These are phyloP conservation scores for Salinomyces thailandicus DNA, from an alignment of 2,329 filamentous ascomycete genomes.

Conservation along the genomic window DNA sequence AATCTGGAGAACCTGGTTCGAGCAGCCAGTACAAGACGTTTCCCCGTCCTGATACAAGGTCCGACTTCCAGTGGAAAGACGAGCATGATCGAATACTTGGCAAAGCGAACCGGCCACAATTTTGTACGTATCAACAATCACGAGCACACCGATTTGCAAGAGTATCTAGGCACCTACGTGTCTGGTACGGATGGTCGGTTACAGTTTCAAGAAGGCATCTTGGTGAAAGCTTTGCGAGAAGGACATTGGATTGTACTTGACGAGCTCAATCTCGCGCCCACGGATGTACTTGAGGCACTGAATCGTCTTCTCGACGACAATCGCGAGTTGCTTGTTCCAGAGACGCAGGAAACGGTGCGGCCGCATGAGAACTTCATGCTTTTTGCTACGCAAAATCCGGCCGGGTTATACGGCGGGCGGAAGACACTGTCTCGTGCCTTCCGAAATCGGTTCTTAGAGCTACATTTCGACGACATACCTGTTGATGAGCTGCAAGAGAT, in stretches of 20 bases:
- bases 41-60: slow-evolving; percentile 90
- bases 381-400: slow-evolving; percentile 94
- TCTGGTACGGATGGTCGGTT: slow-evolving; percentile 77
- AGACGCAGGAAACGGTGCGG: slow-evolving; percentile 86
- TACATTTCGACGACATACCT: slow-evolving; percentile 97
- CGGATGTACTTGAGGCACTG: slow-evolving; percentile 89
- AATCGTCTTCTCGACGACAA: slow-evolving; percentile 96
- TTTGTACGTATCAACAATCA: slow-evolving; percentile 99
- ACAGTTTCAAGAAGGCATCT: slow-evolving; percentile 81
- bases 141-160: slow-evolving; percentile 95
- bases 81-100: slow-evolving; percentile 97
- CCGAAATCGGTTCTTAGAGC: slow-evolving; percentile 88
- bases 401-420: slow-evolving; percentile 86
- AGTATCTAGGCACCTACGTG: slow-evolving; percentile 91
- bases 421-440: slow-evolving; percentile 92
- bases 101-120: slow-evolving; percentile 91
- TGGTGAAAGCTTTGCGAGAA: slow-evolving; percentile 84
- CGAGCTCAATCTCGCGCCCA: slow-evolving; percentile 91
- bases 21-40: slow-evolving; percentile 81
- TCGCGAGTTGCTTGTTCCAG: slow-evolving; percentile 84
- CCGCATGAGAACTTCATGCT: slow-evolving; percentile 95
- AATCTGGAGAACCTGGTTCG: slow-evolving; percentile 92
- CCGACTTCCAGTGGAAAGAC: slow-evolving; percentile 97
- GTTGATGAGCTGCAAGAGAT: slow-evolving; percentile 90
- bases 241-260: slow-evolving; percentile 98